Evolutionary conservation across 257 asterid species (phyloP), one percentile per base, ranked within the genome.

Genomic region (Craterostigma plantagineum): DNA sequence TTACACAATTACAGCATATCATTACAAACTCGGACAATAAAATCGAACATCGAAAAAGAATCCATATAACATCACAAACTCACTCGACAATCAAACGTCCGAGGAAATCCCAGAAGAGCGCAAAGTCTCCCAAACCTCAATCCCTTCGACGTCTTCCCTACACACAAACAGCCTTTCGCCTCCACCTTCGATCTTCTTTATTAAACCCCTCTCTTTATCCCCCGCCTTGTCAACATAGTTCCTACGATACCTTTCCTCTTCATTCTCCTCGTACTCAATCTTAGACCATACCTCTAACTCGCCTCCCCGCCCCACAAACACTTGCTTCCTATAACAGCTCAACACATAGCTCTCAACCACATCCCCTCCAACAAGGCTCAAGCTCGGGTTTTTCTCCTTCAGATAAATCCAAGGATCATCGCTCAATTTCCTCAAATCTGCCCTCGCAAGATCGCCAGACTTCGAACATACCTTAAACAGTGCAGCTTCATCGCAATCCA

Each of bases 371-470:
- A 56, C 56, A 51, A 62, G 56, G 47, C 83, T 74, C 95, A 79
- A 58, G 34, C 98, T 79, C 5, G 85, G 95, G 43, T 87, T 87
- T 51, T 71, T 76, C 71, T 87, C 98, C 38, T 63, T 78, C 71
- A 87, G 55, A 67, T 87, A 87, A 4, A 82, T 53, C 98, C 98
- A 87, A 0, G 98, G 98, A 65, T 87, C 98, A 3, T 82, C 93
- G 9, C 63, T 74, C 35, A 87, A 45, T 46, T 67, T 82, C 7
- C 92, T 70, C 42, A 87, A 50, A 54, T 82, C 95, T 14, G 98
- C 93, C 59, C 72, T 65, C 1, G 85, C 98, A 52, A 82, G 66
- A 59, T 87, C 98, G 1, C 98, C 98, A 0, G 98, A 87, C 44
- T 74, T 82, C 1, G 98, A 87, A 52, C 98, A 82, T 23, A 87